These are phyloP conservation scores for Chlorokybus atmophyticus DNA, from an alignment of 139 green algal genomes.

Conservation along the genomic window DNA sequence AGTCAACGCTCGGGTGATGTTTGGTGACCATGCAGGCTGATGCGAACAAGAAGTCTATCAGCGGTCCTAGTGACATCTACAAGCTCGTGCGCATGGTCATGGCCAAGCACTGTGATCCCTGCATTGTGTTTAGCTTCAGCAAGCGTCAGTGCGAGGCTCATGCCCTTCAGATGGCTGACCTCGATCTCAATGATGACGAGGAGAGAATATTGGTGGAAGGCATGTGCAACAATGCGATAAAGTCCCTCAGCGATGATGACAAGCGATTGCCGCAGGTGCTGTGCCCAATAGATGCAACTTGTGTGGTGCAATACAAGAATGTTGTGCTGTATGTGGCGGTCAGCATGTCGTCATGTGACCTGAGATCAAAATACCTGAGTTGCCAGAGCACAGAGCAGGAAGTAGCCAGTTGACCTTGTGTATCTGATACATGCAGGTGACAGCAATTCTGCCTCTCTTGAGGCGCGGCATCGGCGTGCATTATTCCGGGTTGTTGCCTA, in stretches of 20 bases:
- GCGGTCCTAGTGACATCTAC: conserved; percentile 76
- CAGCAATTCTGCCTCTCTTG: conserved; percentile 42
- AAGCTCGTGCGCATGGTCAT: conserved; percentile 84
- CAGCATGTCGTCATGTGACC: too few species aligned
- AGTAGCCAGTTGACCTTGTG: too few species aligned
- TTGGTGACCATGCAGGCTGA: too few species aligned
- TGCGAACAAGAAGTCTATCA: too few species aligned
- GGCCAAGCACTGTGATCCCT: conserved; percentile 68
- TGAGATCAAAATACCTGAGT: too few species aligned
- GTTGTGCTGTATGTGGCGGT: too few species aligned
- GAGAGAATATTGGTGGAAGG: conserved; percentile 46
- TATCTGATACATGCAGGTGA: too few species aligned
- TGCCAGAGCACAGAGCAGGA: too few species aligned
- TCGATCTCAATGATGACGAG: conserved; percentile 20
- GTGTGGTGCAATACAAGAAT: too few species aligned
- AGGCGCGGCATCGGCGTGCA: conserved; percentile 52
- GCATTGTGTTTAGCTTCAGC: conserved; percentile 68
- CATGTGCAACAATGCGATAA: conserved; percentile 62
- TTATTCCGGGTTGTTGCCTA: conserved; percentile 60
- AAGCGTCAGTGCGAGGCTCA: conserved; percentile 55
- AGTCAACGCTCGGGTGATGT: too few species aligned
- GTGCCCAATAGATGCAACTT: too few species aligned
- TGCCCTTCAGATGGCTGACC: conserved; percentile 24
- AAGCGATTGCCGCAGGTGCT: conserved; percentile 51
- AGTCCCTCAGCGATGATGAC: conserved; percentile 65